Percentiles rank a stretch among this genome's conserved stretches.
phyloP scores from a whole-genome alignment of 495 filamentous ascomycete species.

The Penicillium desertorum region DNA sequence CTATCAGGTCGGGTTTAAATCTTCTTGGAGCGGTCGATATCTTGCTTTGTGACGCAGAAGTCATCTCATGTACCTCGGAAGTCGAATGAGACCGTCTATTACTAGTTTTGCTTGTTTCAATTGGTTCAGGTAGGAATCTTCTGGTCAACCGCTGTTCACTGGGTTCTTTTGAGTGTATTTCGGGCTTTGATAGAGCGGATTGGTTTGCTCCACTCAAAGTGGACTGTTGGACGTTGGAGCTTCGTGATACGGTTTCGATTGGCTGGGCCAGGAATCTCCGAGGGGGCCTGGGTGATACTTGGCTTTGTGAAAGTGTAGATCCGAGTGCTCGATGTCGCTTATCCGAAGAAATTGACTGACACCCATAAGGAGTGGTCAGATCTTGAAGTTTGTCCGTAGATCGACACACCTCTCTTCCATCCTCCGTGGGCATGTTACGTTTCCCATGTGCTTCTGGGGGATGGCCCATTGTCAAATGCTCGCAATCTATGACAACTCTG shows the following conservation, averaged over 20 bases:
- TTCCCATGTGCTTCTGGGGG: background rate
- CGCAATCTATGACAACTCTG: background rate
- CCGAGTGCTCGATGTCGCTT: conserved; percentile 1
- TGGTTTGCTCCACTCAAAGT: conserved; percentile 3
- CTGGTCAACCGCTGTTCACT: conserved; percentile 15
- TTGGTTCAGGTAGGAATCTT: conserved; percentile 29
- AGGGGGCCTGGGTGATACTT: conserved; percentile 1
- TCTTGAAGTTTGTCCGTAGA: background rate
- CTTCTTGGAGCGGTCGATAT: conserved; percentile 32
- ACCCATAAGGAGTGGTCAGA: background rate
- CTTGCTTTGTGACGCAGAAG: conserved; percentile 11
- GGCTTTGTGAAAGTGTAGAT: background rate
- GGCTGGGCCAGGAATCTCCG: conserved; percentile 58
- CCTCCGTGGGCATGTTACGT: background rate
- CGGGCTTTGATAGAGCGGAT: conserved; percentile 4
- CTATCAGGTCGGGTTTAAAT: conserved; percentile 59
- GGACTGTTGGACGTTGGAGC: conserved; percentile 47
- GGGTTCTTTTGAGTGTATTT: conserved; percentile 10
- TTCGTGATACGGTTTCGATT: conserved; percentile 64
- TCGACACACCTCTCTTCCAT: background rate
- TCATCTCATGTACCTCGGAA: conserved; percentile 11
- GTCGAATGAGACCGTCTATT: conserved; percentile 13
- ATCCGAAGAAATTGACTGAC: background rate
- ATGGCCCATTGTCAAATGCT: conserved; percentile 4
- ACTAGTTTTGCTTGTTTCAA: conserved; percentile 32